A percentile compares a stretch with the other conserved stretches of the same genome.
Conservation (phyloP, 108 stramenopile genomes). For the Cyclotella choctawhatcheeana region DNA sequence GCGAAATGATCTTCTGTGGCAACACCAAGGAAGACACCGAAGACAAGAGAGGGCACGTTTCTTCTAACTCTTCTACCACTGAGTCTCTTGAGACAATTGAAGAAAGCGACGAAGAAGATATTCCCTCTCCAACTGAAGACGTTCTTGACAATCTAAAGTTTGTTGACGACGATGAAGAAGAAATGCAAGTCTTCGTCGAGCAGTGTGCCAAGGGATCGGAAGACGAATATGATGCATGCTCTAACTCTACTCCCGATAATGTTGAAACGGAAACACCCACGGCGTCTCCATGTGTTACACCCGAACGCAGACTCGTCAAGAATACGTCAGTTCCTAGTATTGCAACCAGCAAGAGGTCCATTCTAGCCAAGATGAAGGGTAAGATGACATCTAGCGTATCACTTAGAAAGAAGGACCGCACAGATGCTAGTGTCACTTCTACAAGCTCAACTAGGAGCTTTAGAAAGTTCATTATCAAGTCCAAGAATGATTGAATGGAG, state of each 20-base stretch:
- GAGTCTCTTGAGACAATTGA: background rate
- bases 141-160: background rate
- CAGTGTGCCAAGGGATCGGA: background rate
- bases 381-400: background rate
- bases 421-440: slow-evolving; percentile 7
- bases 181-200: background rate
- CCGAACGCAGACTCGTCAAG: background rate
- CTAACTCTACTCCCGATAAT: background rate
- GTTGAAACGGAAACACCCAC: background rate
- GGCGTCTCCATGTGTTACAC: background rate
- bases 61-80: background rate
- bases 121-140: background rate
- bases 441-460: background rate
- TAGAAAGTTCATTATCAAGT: background rate
- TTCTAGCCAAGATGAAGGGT: background rate
- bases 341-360: background rate
- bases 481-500: background rate
- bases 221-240: background rate
- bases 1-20: background rate
- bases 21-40: background rate
- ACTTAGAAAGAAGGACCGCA: background rate
- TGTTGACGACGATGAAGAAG: background rate
- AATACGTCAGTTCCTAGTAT: background rate
- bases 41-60: background rate
- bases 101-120: slow-evolving; percentile 5